Percentiles rank a stretch among this genome's conserved stretches.
Conservation (phyloP, 768 basidiomycete species). For the Calvatia gigantea region DNA sequence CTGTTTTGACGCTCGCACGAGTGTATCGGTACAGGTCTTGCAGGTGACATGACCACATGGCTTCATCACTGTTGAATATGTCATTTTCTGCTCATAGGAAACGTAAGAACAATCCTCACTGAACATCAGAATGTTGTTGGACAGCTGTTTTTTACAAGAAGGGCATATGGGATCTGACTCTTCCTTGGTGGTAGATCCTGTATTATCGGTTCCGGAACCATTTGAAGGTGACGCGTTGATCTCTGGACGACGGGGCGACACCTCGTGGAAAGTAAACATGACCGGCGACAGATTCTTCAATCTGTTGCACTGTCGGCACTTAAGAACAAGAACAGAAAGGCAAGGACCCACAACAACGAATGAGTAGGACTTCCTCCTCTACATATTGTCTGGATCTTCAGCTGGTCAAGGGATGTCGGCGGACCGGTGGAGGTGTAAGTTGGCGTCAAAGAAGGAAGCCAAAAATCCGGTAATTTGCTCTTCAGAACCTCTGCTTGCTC, state of each 20-base stretch:
- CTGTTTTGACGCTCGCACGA: conserved; percentile 73
- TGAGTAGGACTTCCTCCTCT: conserved; percentile 78
- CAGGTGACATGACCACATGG: conserved; percentile 91
- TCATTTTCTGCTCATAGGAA: not conserved
- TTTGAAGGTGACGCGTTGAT: conserved; percentile 36
- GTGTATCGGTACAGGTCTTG: conserved; percentile 85
- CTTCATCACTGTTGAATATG: conserved; percentile 56
- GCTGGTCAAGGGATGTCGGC: conserved; percentile 67
- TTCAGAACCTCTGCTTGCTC: conserved; percentile 85
- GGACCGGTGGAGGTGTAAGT: conserved; percentile 62
- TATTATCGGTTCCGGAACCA: conserved; percentile 17
- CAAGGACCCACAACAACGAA: conserved; percentile 57
- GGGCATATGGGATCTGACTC: conserved; percentile 76
- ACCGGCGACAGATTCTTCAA: conserved; percentile 82
- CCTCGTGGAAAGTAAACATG: conserved; percentile 61
- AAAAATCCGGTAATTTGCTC: conserved; percentile 93
- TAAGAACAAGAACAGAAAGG: conserved; percentile 1
- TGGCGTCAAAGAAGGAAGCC: conserved; percentile 92
- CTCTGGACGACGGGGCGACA: conserved; percentile 31
- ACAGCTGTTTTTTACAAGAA: conserved; percentile 81
- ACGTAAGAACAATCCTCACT: conserved; percentile 39
- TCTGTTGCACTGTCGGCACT: conserved; percentile 34
- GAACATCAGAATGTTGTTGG: conserved; percentile 71
- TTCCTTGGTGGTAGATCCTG: conserved; percentile 33
- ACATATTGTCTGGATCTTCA: conserved; percentile 88